phyloP scores from a whole-genome alignment of 192 early-diverging fungal genomes.

The Coemansia sp. region DNA sequence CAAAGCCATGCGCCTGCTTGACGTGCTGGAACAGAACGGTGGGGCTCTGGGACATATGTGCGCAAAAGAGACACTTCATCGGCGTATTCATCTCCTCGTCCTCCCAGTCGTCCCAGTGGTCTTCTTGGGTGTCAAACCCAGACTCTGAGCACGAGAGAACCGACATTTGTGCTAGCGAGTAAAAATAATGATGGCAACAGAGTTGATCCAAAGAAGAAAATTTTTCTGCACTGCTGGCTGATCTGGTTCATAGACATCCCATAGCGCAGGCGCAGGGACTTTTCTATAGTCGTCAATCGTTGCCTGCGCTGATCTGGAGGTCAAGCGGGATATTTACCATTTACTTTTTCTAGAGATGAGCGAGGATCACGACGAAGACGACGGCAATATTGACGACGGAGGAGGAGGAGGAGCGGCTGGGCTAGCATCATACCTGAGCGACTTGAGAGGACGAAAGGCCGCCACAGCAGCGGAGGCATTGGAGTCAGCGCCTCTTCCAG shows the following conservation, averaged over 20 bases:
- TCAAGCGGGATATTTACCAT: background rate
- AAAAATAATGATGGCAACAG: background rate
- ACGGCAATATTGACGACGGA: background rate
- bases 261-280: too few relatives aligned
- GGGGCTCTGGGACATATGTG: constrained; percentile 52
- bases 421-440: constrained; percentile 15
- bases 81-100: constrained; percentile 57
- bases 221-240: background rate
- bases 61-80: constrained; percentile 72
- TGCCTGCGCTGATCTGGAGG: too few relatives aligned
- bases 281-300: too few relatives aligned
- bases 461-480: background rate
- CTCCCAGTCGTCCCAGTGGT: constrained; percentile 73
- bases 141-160: constrained; percentile 49
- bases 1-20: constrained; percentile 60
- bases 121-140: constrained; percentile 53
- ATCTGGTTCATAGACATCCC: too few relatives aligned
- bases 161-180: constrained; percentile 34
- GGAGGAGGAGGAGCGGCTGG: background rate
- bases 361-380: too few relatives aligned
- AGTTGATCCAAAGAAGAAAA: background rate
- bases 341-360: background rate
- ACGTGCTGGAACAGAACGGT: constrained; percentile 62
- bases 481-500: constrained; percentile 2
- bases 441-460: background rate